phyloP scores from a whole-genome alignment of 2,329 filamentous ascomycete genomes.

The Zymoseptoria tritici region DNA sequence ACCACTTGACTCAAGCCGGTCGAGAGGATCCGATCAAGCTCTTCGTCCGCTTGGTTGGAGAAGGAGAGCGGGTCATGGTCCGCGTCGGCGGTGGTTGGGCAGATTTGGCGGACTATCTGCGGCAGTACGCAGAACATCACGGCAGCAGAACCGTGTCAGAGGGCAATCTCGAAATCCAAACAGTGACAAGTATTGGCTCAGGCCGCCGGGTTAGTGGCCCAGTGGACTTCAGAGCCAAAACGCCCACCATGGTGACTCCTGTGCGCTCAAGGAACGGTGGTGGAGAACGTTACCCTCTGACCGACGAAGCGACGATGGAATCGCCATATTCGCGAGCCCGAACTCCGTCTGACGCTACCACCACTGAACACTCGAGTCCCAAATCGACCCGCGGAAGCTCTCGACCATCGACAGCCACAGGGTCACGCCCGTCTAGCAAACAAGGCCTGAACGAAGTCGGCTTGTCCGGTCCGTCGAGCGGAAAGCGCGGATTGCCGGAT shows the following conservation, averaged over 20 bases:
- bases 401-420: constrained; percentile 21
- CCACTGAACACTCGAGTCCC: constrained; percentile 7
- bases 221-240: constrained; percentile 15
- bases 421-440: constrained; percentile 15
- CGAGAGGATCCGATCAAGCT: constrained; percentile 87
- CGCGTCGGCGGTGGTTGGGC: constrained; percentile 98
- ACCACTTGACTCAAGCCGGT: constrained; percentile 78
- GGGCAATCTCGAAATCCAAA: constrained; percentile 51
- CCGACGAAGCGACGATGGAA: constrained; percentile 11
- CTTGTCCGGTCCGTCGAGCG: constrained; percentile 14
- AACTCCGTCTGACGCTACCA: constrained; percentile 3
- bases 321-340: background rate
- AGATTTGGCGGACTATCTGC: constrained; percentile 87
- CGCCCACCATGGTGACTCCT: constrained; percentile 4
- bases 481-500: constrained; percentile 37
- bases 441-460: constrained; percentile 13
- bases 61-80: constrained; percentile 94
- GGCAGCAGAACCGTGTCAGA: constrained; percentile 57
- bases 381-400: constrained; percentile 17
- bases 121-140: constrained; percentile 89
- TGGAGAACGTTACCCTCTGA: constrained; percentile 2
- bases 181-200: constrained; percentile 25
- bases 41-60: constrained; percentile 86
- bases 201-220: constrained; percentile 23
- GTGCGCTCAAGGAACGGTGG: background rate